A percentile compares a stretch with the other conserved stretches of the same genome.
These are phyloP conservation scores for Fraxinus quadrangulata DNA, from an alignment of 257 asterid genomes.

Conservation along the genomic window DNA sequence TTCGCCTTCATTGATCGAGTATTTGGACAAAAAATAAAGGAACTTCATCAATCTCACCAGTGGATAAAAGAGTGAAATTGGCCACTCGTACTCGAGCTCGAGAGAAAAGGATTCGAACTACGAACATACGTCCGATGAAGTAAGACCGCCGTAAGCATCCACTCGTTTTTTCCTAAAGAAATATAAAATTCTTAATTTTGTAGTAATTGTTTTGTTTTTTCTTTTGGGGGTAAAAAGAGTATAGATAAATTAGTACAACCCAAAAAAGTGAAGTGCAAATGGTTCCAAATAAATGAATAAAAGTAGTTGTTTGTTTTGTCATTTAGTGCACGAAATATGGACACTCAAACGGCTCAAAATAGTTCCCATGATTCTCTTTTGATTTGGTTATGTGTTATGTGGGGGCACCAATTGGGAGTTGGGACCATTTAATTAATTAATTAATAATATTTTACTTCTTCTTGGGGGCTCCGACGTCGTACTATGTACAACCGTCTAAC, in stretches of 20 bases:
- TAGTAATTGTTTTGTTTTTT: background rate
- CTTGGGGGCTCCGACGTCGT: constrained; percentile 16
- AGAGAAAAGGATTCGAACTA: too few relatives aligned
- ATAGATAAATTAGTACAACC: background rate
- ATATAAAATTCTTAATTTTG: background rate
- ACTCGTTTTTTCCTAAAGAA: too few relatives aligned
- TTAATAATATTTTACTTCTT: background rate
- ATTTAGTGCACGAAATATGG: background rate
- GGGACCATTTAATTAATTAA: background rate
- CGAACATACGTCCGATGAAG: too few relatives aligned
- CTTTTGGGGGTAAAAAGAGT: background rate
- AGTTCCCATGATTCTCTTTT: constrained; percentile 5
- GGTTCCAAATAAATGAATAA: constrained; percentile 28
- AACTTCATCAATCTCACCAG: too few relatives aligned
- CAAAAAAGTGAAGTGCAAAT: background rate
- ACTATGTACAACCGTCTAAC: background rate
- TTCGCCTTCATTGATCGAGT: too few relatives aligned
- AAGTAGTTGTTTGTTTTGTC: constrained; percentile 15
- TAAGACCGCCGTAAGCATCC: too few relatives aligned
- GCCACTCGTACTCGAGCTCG: too few relatives aligned
- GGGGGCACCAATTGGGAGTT: background rate
- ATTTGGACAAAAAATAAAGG: too few relatives aligned
- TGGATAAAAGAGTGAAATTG: too few relatives aligned
- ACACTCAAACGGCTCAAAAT: constrained; percentile 26
- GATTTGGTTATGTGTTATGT: background rate